Conservation (phyloP, 306 rosid genomes). For the Vigna reflexopilosa region DNA sequence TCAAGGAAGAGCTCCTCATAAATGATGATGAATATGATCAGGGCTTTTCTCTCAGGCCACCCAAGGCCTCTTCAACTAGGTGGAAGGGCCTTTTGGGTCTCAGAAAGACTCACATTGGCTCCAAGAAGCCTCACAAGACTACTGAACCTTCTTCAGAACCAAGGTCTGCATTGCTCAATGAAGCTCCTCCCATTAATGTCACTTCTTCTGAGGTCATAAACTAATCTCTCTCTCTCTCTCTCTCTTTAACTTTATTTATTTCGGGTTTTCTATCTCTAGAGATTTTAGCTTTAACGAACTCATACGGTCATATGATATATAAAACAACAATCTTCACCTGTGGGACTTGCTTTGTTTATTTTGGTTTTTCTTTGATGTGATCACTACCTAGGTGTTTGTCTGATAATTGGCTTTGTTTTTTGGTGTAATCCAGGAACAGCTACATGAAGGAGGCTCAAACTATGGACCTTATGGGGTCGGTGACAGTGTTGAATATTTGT, state of each 20-base stretch:
- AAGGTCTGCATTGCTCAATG: constrained; percentile 52
- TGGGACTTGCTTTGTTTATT: not conserved
- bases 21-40: constrained; percentile 50
- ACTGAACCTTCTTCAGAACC: constrained; percentile 37
- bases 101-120: constrained; percentile 71
- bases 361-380: not conserved
- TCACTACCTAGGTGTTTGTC: not conserved
- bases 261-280: not conserved
- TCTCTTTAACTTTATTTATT: not conserved
- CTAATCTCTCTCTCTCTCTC: not conserved
- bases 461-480: constrained; percentile 1
- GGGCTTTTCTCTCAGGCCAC: constrained; percentile 60
- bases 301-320: no score
- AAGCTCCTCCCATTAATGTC: constrained; percentile 39
- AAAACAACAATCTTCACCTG: no score
- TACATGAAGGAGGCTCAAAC: constrained; percentile 60
- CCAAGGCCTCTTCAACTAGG: constrained; percentile 63
- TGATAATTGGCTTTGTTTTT: not conserved
- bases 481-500: constrained; percentile 47
- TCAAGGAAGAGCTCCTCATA: constrained; percentile 79
- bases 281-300: not conserved
- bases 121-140: constrained; percentile 64
- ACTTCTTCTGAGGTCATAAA: constrained; percentile 57
- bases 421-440: constrained; percentile 56
- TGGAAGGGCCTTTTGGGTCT: constrained; percentile 89